Evolutionary conservation across 129 eudicot genomes (phyloP).

Genomic region (Centella asiatica): DNA sequence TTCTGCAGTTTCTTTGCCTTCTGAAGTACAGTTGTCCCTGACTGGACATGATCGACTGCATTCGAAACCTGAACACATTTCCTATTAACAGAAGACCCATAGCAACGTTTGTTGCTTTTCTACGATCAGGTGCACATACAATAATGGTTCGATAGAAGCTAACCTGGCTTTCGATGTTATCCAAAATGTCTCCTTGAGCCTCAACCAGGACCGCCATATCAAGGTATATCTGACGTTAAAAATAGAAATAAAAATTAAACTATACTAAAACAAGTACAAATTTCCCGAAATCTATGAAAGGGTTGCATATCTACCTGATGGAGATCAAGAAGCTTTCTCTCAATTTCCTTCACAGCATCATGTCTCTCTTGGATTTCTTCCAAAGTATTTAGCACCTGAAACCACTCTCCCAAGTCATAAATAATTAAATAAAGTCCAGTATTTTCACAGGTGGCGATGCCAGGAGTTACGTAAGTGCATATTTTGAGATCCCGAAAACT

Average conservation of each 20-base stretch:
- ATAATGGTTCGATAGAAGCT: constrained; percentile 7
- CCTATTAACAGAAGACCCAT: constrained; percentile 16
- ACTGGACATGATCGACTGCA: constrained; percentile 79
- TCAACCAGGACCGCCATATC: constrained; percentile 94
- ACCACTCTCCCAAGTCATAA: not conserved
- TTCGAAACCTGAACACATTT: constrained; percentile 53
- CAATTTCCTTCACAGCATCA: constrained; percentile 86
- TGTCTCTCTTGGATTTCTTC: constrained; percentile 97
- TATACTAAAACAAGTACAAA: no score
- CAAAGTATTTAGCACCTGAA: constrained; percentile 69
- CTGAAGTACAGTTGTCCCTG: constrained; percentile 73
- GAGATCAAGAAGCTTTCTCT: constrained; percentile 80
- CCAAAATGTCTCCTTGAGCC: constrained; percentile 88
- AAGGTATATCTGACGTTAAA: constrained; percentile 67
- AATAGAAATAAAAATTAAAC: no score
- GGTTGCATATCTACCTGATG: constrained; percentile 56
- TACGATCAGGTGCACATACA: constrained; percentile 7
- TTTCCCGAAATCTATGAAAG: no score
- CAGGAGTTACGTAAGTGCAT: not conserved
- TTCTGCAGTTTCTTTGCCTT: constrained; percentile 80
- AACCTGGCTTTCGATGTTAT: constrained; percentile 92
- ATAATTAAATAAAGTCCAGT: not conserved
- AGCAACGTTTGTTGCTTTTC: not conserved
- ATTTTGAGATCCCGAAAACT: no score
- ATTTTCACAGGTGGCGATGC: not conserved